Conservation (phyloP, 495 filamentous ascomycete genomes). For the Aspergillus nidulans region DNA sequence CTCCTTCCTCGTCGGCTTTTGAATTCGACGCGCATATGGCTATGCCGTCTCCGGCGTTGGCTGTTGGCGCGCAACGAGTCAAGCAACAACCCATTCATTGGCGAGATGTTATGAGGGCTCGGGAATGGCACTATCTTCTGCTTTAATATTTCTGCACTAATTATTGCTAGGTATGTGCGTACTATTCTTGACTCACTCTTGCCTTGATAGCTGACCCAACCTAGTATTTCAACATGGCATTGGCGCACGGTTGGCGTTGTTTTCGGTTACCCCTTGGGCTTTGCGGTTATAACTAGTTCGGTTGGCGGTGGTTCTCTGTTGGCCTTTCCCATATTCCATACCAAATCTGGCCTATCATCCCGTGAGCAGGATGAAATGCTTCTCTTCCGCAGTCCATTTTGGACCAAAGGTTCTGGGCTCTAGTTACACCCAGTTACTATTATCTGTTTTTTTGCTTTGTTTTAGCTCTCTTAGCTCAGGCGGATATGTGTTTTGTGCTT, state of each 20-base stretch:
- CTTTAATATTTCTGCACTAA: slow-evolving; percentile 47
- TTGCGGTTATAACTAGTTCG: background rate
- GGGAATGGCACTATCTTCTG: slow-evolving; percentile 84
- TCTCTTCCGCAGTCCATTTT: background rate
- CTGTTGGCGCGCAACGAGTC: background rate
- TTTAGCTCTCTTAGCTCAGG: background rate
- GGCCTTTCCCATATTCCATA: background rate
- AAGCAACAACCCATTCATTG: slow-evolving; percentile 60
- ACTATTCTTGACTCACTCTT: background rate
- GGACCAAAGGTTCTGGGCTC: background rate
- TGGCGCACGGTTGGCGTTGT: background rate
- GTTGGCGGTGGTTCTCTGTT: background rate
- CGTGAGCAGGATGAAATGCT: background rate
- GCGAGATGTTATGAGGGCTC: slow-evolving; percentile 87
- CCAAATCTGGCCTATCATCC: background rate
- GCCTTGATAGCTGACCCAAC: background rate
- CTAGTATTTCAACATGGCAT: background rate
- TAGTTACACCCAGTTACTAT: background rate
- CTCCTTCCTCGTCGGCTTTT: background rate
- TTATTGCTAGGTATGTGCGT: background rate
- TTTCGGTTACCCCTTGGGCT: background rate
- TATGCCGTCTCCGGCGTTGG: background rate
- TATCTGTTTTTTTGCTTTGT: too few relatives aligned
- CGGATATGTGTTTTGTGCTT: too few relatives aligned
- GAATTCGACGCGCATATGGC: slow-evolving; percentile 25